A percentile compares a stretch with the other conserved stretches of the same genome.
phyloP scores from a whole-genome alignment of 1,284 basidiomycete species.

The Ustilago shanxiensis region DNA sequence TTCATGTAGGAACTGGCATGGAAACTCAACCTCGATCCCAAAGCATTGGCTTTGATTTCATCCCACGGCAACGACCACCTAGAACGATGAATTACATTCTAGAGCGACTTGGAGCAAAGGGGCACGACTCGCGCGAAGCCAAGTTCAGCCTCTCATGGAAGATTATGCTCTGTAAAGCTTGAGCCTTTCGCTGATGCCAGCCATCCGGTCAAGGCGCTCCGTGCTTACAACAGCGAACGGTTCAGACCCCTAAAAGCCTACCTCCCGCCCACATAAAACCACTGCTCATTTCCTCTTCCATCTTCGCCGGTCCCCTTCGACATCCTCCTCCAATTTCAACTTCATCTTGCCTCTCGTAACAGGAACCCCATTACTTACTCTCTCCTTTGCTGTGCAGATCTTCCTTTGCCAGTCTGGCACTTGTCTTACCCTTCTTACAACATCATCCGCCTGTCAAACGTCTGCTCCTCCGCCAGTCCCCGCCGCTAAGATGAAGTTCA shows the following conservation, averaged over 20 bases:
- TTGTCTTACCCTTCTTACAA: not conserved
- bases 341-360: not conserved
- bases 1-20: not conserved
- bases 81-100: not conserved
- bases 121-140: too few relatives aligned
- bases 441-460: not conserved
- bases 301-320: not conserved
- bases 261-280: not conserved
- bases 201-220: not conserved
- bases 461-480: not conserved
- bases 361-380: not conserved
- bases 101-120: not conserved
- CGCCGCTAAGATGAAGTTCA: constrained; percentile 12
- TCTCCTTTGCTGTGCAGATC: constrained; percentile 16
- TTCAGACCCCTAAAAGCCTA: not conserved
- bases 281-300: not conserved
- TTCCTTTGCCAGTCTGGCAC: not conserved
- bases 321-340: not conserved
- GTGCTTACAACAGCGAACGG: not conserved
- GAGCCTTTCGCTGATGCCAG: not conserved
- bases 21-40: not conserved
- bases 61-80: not conserved
- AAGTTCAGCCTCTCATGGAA: too few relatives aligned
- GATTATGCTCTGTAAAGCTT: not conserved
- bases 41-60: not conserved